A percentile compares a stretch with the other conserved stretches of the same genome.
phyloP scores from a whole-genome alignment of 1,284 basidiomycete genomes.

The Phellopilus nigrolimitatus region DNA sequence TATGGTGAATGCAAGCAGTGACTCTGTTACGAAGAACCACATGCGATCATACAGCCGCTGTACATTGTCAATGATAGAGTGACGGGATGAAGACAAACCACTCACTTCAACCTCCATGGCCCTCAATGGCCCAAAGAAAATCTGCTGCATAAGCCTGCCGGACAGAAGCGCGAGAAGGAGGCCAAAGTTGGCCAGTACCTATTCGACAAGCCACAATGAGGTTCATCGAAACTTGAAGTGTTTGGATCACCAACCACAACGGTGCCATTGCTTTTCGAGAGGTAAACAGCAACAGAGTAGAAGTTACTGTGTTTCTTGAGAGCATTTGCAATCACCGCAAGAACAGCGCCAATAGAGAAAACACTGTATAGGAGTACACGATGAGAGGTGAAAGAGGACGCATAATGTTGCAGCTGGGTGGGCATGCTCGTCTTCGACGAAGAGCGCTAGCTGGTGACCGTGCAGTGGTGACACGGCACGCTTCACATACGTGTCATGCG shows the following conservation, averaged over 20 bases:
- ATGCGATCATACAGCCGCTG: constrained; percentile 92
- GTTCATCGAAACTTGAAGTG: not conserved
- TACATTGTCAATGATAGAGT: constrained; percentile 4
- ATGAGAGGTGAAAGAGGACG: constrained; percentile 51
- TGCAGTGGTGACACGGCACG: not conserved
- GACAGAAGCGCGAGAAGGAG: constrained; percentile 73
- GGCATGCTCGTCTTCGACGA: constrained; percentile 8
- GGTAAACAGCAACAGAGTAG: constrained; percentile 87
- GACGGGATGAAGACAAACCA: constrained; percentile 12
- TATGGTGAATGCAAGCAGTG: constrained; percentile 92
- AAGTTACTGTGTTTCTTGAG: constrained; percentile 87
- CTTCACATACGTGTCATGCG: no score
- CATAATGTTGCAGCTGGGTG: constrained; percentile 36
- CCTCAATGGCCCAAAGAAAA: constrained; percentile 91
- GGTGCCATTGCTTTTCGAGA: constrained; percentile 89
- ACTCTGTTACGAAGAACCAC: constrained; percentile 98
- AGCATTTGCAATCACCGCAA: constrained; percentile 71
- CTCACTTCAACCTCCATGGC: constrained; percentile 89
- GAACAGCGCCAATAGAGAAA: constrained; percentile 67
- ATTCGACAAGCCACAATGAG: constrained; percentile 4
- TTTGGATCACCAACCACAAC: constrained; percentile 62
- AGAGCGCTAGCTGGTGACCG: not conserved
- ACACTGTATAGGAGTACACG: constrained; percentile 66
- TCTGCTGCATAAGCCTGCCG: constrained; percentile 74
- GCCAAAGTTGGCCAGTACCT: constrained; percentile 94